Evolutionary conservation across 306 rosid species (phyloP).

Genomic region (Urtica urens): DNA sequence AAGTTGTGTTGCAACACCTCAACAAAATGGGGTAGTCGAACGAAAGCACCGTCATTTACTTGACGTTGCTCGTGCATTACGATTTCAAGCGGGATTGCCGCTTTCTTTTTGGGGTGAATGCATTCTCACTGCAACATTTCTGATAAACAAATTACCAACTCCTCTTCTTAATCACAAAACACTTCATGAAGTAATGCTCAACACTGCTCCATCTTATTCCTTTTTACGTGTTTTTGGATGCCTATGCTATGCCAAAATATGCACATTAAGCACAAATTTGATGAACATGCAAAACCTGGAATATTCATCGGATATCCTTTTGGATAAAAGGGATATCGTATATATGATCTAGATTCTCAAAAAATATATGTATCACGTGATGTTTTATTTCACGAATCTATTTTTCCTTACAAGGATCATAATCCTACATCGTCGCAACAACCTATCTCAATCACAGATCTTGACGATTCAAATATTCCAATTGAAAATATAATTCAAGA

Average conservation of each 20-base stretch:
- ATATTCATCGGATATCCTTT: conserved; percentile 3
- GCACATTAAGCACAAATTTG: conserved; percentile 5
- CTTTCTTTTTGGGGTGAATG: conserved; percentile 1
- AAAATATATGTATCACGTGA: background rate
- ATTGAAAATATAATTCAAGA: no score
- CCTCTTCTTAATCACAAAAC: background rate
- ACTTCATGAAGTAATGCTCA: conserved; percentile 4
- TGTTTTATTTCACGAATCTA: background rate
- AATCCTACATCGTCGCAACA: background rate
- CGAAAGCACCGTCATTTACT: background rate
- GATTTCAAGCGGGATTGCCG: background rate
- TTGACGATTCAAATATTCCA: background rate
- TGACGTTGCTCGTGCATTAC: conserved; percentile 1
- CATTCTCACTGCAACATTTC: background rate
- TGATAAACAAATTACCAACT: background rate
- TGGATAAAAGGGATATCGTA: conserved; percentile 3
- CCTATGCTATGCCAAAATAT: background rate
- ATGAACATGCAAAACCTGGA: background rate
- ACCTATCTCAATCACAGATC: background rate
- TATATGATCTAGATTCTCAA: background rate
- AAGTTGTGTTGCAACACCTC: background rate
- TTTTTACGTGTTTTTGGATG: background rate
- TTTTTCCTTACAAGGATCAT: background rate
- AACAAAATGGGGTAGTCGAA: conserved; percentile 4
- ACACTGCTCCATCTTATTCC: conserved; percentile 1